phyloP scores from a whole-genome alignment of 495 filamentous ascomycete genomes.

The Neurospora sp. region DNA sequence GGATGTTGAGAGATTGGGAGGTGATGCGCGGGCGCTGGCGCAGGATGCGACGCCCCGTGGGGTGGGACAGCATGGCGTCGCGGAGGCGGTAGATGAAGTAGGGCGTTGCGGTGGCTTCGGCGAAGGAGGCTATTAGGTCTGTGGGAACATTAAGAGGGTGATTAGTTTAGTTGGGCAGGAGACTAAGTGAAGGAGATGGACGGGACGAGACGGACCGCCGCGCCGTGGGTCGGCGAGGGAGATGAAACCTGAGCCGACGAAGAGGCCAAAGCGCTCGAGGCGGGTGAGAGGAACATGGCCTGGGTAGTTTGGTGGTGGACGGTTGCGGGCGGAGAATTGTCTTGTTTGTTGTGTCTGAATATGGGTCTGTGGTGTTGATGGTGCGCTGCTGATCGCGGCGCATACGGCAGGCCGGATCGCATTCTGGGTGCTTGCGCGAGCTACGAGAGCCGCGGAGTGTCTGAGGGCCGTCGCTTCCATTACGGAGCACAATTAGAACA shows the following conservation, averaged over 20 bases:
- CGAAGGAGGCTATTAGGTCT: conserved; percentile 91
- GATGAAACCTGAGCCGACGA: conserved; percentile 71
- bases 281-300: conserved; percentile 83
- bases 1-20: conserved; percentile 60
- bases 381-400: not conserved
- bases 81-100: conserved; percentile 93
- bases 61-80: conserved; percentile 73
- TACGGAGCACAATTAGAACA: not conserved
- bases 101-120: conserved; percentile 86
- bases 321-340: conserved; percentile 66
- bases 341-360: conserved; percentile 7
- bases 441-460: conserved; percentile 12
- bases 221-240: conserved; percentile 72
- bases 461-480: conserved; percentile 20
- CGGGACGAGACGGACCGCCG: conserved; percentile 41
- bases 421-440: not conserved
- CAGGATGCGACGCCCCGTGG: conserved; percentile 86
- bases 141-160: not conserved
- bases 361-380: not conserved
- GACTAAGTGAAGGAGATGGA: too few relatives aligned
- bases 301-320: conserved; percentile 76
- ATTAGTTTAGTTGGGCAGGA: too few relatives aligned
- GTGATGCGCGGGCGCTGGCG: conserved; percentile 83
- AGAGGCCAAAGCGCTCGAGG: conserved; percentile 65
- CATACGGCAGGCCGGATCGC: not conserved